Conservation (phyloP, 116 monocot species). For the Iris pallida region DNA sequence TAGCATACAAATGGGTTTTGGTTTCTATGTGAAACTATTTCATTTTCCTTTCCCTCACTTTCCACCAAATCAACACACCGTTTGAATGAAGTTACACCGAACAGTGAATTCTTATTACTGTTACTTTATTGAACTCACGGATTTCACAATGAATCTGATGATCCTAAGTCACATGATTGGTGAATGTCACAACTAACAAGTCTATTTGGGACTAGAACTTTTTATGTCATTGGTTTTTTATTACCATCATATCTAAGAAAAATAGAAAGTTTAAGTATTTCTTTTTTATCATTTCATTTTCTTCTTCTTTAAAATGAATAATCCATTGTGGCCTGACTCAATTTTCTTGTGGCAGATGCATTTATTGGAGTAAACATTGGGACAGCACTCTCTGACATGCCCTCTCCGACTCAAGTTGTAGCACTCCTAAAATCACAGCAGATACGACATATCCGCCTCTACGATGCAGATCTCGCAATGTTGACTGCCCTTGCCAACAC, state of each 20-base stretch:
- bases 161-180: too few species aligned
- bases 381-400: slow-evolving; percentile 66
- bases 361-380: slow-evolving; percentile 95
- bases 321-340: not conserved
- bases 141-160: too few species aligned
- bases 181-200: not conserved
- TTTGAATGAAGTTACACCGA: too few species aligned
- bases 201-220: not conserved
- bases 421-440: slow-evolving; percentile 75
- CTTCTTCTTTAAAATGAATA: not conserved
- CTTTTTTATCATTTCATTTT: not conserved
- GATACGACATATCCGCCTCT: slow-evolving; percentile 77
- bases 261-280: not conserved
- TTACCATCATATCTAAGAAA: not conserved
- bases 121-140: too few species aligned
- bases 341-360: slow-evolving; percentile 28
- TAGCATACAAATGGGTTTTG: too few species aligned
- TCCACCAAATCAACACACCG: too few species aligned
- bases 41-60: too few species aligned
- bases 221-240: not conserved
- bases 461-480: slow-evolving; percentile 76
- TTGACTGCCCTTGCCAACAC: slow-evolving; percentile 70
- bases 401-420: slow-evolving; percentile 75
- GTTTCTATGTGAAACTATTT: too few species aligned
- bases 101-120: too few species aligned